Percentiles rank a stretch among this genome's conserved stretches.
These are phyloP conservation scores for Prosopis cineraria DNA, from an alignment of 306 rosid species.

Conservation along the genomic window DNA sequence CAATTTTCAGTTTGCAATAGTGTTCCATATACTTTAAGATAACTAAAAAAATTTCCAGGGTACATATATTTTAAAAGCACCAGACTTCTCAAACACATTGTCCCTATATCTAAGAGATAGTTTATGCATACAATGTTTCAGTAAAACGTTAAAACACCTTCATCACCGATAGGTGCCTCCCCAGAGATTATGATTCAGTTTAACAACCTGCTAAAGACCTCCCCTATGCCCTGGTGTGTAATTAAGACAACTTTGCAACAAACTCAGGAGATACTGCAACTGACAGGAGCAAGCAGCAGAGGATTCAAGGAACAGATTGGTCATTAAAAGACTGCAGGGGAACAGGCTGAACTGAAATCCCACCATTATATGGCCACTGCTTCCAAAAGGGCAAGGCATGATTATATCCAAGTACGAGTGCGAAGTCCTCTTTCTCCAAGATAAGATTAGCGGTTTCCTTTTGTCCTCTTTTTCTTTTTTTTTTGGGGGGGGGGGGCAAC, in stretches of 20 bases:
- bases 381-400: neutral
- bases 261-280: neutral
- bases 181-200: neutral
- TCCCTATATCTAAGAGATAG: neutral
- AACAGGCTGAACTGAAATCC: neutral
- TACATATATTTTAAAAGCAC: neutral
- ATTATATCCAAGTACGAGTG: neutral
- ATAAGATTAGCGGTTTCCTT: neutral
- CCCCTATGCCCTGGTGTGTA: neutral
- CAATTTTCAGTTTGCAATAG: neutral
- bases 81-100: neutral
- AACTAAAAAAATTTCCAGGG: neutral
- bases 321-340: neutral
- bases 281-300: neutral
- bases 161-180: neutral
- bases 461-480: too few relatives aligned
- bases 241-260: neutral
- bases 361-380: neutral
- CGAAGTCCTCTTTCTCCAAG: neutral
- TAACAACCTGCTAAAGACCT: neutral
- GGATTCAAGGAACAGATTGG: neutral
- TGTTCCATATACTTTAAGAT: neutral
- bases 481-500: too few relatives aligned
- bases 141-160: neutral
- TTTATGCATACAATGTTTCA: neutral